phyloP scores from a whole-genome alignment of 1,284 basidiomycete genomes.

The Ustilago curta region DNA sequence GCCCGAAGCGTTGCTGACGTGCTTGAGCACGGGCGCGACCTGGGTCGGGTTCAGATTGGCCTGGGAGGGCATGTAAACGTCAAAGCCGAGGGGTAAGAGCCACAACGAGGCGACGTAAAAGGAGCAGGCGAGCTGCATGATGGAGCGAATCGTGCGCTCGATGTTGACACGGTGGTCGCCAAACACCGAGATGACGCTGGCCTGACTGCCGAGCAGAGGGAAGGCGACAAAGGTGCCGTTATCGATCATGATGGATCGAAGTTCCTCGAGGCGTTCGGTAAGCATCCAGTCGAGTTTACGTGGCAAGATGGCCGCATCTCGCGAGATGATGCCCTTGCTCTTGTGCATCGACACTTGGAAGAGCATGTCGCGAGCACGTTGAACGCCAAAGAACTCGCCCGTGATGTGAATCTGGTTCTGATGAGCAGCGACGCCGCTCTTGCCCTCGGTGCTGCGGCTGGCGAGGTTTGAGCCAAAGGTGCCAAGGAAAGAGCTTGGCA shows the following conservation, averaged over 20 bases:
- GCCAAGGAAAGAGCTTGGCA: constrained; percentile 89
- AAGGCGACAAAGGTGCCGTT: constrained; percentile 96
- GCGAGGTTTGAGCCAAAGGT: constrained; percentile 73
- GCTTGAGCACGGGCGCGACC: constrained; percentile 85
- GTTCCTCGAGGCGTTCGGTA: constrained; percentile 88
- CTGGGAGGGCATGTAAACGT: constrained; percentile 85
- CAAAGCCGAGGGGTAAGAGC: constrained; percentile 92
- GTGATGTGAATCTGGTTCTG: constrained; percentile 93
- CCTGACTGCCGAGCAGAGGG: constrained; percentile 88
- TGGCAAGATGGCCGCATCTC: constrained; percentile 92
- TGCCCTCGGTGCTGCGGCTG: constrained; percentile 72
- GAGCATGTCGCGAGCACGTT: constrained; percentile 93
- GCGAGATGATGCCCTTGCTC: constrained; percentile 90
- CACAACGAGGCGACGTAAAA: constrained; percentile 96
- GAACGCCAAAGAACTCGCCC: constrained; percentile 95
- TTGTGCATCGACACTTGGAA: constrained; percentile 87
- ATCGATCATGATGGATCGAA: constrained; percentile 92
- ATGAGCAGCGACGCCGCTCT: constrained; percentile 68
- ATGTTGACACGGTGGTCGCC: constrained; percentile 95
- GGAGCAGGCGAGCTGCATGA: constrained; percentile 95
- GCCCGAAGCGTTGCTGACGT: constrained; percentile 86
- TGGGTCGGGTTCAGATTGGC: constrained; percentile 82
- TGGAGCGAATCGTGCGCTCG: constrained; percentile 90
- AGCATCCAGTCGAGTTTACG: constrained; percentile 99
- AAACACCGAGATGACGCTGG: constrained; percentile 91